Evolutionary conservation across 306 rosid genomes (phyloP), one percentile per base, ranked within the genome.

Genomic region (Quercus aquifolioides): DNA sequence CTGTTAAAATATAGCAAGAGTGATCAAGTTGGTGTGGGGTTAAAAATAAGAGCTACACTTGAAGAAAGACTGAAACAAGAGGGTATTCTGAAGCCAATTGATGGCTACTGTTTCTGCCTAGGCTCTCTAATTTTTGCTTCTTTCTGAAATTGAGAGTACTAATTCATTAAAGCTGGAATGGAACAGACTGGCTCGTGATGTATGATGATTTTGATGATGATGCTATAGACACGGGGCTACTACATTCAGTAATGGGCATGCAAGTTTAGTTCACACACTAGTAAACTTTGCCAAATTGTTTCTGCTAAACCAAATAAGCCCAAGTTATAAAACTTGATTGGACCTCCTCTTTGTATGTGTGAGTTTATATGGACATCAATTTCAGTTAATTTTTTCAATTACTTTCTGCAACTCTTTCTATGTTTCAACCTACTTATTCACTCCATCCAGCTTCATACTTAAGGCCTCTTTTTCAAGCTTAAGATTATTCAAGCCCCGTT

Each of bases 11-110:
- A 79, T 87, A 80, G 79, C 85, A 30, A 94, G 97, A 87, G 83
- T 78, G 88, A 85, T 71, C 86, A 77, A 71, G 74, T 94, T 82
- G 89, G 90, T 41, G 63, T 86, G 87, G 90, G 87, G 95, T 80
- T 92, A 15, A 91, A 87, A 85, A 87, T 88, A 33, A 92, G 97
- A 89, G 95, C 95, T 69, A 87, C 91, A 49, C 97, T 92, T 5
- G 97, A 88, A 64, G 70, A 90, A 88, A 94, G 86, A 35, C 79
- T 91, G 87, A 92, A 87, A 83, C 88, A 91, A 74, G 87, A 88
- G 90, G 97, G 91, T 70, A 74, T 87, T 30, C 33, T 30, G 33
- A 30, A 30, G 33, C 33, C 33, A 30, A 4, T 30, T 30, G 33
- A 30, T 30, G 33, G 4, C 33, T 30, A 30, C 33, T 30, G 5